These are phyloP conservation scores for Aspergillus sp. DNA, from an alignment of 2,329 filamentous ascomycete genomes.

Conservation along the genomic window DNA sequence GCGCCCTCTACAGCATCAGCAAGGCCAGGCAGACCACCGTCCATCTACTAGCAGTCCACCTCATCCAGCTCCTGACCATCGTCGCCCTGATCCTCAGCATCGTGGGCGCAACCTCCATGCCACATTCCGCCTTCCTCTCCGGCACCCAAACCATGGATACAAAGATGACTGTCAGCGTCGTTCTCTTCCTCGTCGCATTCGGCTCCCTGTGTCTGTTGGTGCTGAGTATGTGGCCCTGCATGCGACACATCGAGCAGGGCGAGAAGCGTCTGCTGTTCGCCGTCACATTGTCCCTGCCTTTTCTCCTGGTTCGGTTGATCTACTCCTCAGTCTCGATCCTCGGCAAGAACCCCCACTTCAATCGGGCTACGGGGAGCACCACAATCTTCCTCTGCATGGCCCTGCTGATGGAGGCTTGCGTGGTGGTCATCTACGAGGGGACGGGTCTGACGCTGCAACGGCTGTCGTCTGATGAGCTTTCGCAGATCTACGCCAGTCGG, in stretches of 20 bases:
- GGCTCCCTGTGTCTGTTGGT: background rate
- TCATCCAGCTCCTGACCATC: background rate
- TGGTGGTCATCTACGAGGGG: background rate
- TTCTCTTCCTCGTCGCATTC: background rate
- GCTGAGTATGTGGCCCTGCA: background rate
- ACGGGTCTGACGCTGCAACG: background rate
- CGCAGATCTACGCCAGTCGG: background rate
- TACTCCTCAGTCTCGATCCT: background rate
- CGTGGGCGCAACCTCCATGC: background rate
- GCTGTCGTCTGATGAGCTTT: background rate
- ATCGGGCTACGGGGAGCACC: background rate
- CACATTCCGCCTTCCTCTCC: background rate
- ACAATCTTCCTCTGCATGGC: background rate
- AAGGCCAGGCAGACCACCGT: background rate
- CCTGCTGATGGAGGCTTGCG: background rate
- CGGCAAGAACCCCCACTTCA: background rate
- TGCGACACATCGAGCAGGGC: background rate
- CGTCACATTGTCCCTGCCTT: background rate
- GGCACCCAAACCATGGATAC: background rate
- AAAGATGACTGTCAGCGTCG: background rate
- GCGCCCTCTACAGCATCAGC: background rate
- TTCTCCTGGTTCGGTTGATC: background rate
- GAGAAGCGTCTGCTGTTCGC: background rate
- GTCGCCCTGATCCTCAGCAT: background rate
- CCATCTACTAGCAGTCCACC: background rate